These are phyloP conservation scores for Lactuca sativa DNA, from an alignment of 129 eudicot genomes.

Conservation along the genomic window DNA sequence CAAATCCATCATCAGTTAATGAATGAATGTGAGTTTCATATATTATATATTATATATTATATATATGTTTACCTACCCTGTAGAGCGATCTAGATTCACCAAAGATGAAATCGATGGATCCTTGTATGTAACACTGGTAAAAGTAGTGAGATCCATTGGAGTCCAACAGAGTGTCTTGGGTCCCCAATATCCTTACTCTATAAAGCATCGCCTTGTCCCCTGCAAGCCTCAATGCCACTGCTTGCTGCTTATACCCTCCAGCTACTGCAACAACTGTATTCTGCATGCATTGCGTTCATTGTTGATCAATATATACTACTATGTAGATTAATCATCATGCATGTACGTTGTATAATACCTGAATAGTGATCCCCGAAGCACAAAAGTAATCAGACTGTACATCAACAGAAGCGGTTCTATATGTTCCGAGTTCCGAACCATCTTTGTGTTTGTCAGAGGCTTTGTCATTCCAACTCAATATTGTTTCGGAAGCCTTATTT, in stretches of 20 bases:
- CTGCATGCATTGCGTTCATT: conserved; percentile 31
- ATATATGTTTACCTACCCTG: conserved; percentile 35
- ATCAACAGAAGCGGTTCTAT: conserved; percentile 61
- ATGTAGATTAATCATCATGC: too few species aligned
- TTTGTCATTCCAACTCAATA: conserved; percentile 73
- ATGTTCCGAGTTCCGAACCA: conserved; percentile 68
- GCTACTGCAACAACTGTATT: conserved; percentile 56
- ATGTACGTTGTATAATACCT: conserved; percentile 35
- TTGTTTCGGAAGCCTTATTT: conserved; percentile 44
- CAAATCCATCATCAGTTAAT: not conserved
- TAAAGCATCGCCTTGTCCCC: conserved; percentile 73
- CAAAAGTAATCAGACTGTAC: conserved; percentile 78
- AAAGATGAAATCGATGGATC: conserved; percentile 82
- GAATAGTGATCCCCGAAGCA: conserved; percentile 69
- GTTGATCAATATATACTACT: too few species aligned
- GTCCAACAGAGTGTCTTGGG: conserved; percentile 68
- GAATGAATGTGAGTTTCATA: not conserved
- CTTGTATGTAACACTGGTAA: conserved; percentile 64
- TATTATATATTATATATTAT: too few species aligned
- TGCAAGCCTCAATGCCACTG: conserved; percentile 79
- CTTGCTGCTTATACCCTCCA: conserved; percentile 65
- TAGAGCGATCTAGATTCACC: conserved; percentile 82
- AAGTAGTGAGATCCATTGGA: conserved; percentile 69
- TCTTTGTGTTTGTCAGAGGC: conserved; percentile 53
- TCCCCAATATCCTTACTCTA: conserved; percentile 33